A percentile compares a stretch with the other conserved stretches of the same genome.
Conservation (phyloP, 352 stramenopile genomes). For the Hyaloperonospora brassicae region DNA sequence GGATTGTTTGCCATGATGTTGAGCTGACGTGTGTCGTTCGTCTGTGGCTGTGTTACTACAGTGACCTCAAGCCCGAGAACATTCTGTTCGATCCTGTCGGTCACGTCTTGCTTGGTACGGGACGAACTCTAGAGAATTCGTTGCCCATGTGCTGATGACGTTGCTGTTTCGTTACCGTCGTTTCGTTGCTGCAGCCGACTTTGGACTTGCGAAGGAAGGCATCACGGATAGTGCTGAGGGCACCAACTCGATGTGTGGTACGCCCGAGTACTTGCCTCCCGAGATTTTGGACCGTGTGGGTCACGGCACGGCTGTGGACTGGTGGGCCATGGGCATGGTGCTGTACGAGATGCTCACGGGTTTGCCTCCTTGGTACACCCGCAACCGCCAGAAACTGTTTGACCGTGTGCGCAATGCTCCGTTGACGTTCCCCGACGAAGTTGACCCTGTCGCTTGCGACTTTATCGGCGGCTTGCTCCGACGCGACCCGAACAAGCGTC, state of each 20-base stretch:
- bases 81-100: slow-evolving; percentile 75
- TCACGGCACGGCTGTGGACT: slow-evolving; percentile 88
- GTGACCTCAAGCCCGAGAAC: slow-evolving; percentile 82
- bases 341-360: slow-evolving; percentile 93
- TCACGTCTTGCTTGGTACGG: slow-evolving; percentile 58
- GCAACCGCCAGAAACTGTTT: slow-evolving; percentile 89
- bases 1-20: not conserved
- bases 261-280: slow-evolving; percentile 89
- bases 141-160: not conserved
- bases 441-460: slow-evolving; percentile 57
- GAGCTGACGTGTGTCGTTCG: slow-evolving; percentile 2
- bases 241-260: slow-evolving; percentile 87
- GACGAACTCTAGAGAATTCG: not conserved
- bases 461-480: slow-evolving; percentile 81
- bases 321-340: slow-evolving; percentile 89
- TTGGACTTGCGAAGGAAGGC: slow-evolving; percentile 83
- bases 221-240: slow-evolving; percentile 77
- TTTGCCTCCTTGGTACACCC: slow-evolving; percentile 88
- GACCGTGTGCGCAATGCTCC: slow-evolving; percentile 83
- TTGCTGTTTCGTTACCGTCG: not conserved
- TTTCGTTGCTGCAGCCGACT: slow-evolving; percentile 45
- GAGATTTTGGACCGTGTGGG: slow-evolving; percentile 87
- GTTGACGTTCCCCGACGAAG: slow-evolving; percentile 83
- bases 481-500: slow-evolving; percentile 68
- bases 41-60: slow-evolving; percentile 12